These are phyloP conservation scores for Nicotiana benthamiana DNA, from an alignment of 257 asterid genomes.

Conservation along the genomic window DNA sequence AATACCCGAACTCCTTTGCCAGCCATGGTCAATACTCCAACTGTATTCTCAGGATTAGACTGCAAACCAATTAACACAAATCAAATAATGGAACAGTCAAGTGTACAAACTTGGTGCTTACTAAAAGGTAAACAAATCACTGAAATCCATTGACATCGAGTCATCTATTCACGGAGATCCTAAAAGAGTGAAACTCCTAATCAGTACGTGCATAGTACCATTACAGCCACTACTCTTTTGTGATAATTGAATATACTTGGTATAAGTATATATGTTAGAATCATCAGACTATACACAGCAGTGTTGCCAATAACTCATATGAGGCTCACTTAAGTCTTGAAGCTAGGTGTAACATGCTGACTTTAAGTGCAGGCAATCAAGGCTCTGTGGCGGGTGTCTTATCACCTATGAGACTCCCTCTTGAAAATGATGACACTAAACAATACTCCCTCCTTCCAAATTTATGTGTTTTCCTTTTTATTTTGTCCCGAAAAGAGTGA, in stretches of 20 bases:
- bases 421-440: not conserved
- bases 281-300: not conserved
- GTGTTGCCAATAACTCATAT: not conserved
- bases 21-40: slow-evolving; percentile 91
- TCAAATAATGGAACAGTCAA: not conserved
- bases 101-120: not conserved
- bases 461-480: too few relatives aligned
- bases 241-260: not conserved
- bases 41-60: slow-evolving; percentile 94
- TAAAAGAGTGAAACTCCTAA: not conserved
- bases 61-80: slow-evolving; percentile 16
- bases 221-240: not conserved
- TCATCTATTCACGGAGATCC: not conserved
- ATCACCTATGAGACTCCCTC: not conserved
- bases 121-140: not conserved
- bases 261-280: not conserved
- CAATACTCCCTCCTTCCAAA: not conserved
- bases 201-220: not conserved
- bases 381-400: not conserved
- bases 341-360: not conserved
- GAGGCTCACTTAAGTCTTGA: not conserved
- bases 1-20: slow-evolving; percentile 92
- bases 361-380: not conserved
- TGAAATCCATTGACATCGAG: not conserved
- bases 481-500: too few relatives aligned